These are phyloP conservation scores for Pichia sp. DNA, from an alignment of 1,139 yeast species.

Conservation along the genomic window DNA sequence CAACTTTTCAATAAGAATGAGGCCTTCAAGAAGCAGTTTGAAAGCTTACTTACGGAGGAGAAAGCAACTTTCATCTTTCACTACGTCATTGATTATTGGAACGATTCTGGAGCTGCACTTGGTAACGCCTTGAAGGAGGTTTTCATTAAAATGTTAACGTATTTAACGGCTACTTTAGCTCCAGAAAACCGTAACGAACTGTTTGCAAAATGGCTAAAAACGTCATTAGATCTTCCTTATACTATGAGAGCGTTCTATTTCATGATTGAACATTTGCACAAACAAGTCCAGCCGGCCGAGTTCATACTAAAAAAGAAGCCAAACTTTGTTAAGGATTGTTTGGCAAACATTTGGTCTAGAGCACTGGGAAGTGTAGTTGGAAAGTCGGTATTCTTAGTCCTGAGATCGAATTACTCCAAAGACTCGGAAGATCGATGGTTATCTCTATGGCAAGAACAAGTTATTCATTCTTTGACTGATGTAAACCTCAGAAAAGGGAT, in stretches of 20 bases:
- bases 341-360: constrained; percentile 49
- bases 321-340: constrained; percentile 41
- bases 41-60: constrained; percentile 24
- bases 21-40: constrained; percentile 8
- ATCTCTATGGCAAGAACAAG: constrained; percentile 45
- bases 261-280: constrained; percentile 51
- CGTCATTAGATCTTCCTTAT: constrained; percentile 40
- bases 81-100: constrained; percentile 64
- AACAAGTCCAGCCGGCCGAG: constrained; percentile 38
- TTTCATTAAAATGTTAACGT: constrained; percentile 45
- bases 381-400: constrained; percentile 51
- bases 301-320: constrained; percentile 43
- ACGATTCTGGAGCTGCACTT: constrained; percentile 65
- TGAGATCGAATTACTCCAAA: constrained; percentile 31
- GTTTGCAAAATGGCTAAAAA: constrained; percentile 43
- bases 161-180: constrained; percentile 27
- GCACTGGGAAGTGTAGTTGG: constrained; percentile 67
- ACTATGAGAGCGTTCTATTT: constrained; percentile 58
- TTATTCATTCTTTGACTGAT: constrained; percentile 35
- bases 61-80: constrained; percentile 41
- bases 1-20: constrained; percentile 11
- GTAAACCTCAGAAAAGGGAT: constrained; percentile 42
- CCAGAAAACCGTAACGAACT: constrained; percentile 22
- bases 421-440: constrained; percentile 42
- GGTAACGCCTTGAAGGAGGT: constrained; percentile 63